Evolutionary conservation across 2,329 filamentous ascomycete genomes (phyloP), one percentile per base, ranked within the genome.

Genomic region (Talaromyces pinophilus): DNA sequence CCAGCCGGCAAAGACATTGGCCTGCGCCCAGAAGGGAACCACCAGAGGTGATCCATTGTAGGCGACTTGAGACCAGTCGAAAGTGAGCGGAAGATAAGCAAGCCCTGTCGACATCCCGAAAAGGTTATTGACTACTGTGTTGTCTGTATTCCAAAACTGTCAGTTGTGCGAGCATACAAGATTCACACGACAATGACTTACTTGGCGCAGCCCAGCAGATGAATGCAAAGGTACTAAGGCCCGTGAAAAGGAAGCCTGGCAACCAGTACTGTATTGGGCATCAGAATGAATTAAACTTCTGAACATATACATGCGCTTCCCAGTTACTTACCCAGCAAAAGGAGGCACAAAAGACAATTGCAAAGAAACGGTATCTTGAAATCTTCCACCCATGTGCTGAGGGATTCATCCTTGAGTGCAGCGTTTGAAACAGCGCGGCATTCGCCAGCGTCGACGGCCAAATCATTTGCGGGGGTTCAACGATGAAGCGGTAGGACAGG

Each of bases 21-120:
- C 69, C 6, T 73, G 73, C 19, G 78, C 78, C 76, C 78, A 80
- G 25, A 75, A 76, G 2, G 78, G 79, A 5, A 69, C 65, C 3
- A 72, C 64, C n/a, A 74, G 59, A 57, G 74, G 72, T 19, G 72
- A 70, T 8, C 71, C 71, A 28, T 70, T 69, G 62, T 71, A 72
- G 15, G 69, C 67, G 35, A 71, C 70, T 35, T 81, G 74, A 59
- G 85, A 85, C 78, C 82, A 84, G 72, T 86, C 84, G 42, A 84
- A 84, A 0, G 80, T 85, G 0, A 83, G 81, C 4, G 84, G 0
- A 81, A 84, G 68, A 83, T 85, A 73, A 83, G 83, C 17, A 74
- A 71, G 5, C 77, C 83, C 70, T 2, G 70, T 71, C 5, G 69
- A 66, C 70, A 73, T 71, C 4, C 71, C 71, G 52, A 82, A 82